These are phyloP conservation scores for Gaultheria prostrata DNA, from an alignment of 148 eudicot genomes.

Conservation along the genomic window DNA sequence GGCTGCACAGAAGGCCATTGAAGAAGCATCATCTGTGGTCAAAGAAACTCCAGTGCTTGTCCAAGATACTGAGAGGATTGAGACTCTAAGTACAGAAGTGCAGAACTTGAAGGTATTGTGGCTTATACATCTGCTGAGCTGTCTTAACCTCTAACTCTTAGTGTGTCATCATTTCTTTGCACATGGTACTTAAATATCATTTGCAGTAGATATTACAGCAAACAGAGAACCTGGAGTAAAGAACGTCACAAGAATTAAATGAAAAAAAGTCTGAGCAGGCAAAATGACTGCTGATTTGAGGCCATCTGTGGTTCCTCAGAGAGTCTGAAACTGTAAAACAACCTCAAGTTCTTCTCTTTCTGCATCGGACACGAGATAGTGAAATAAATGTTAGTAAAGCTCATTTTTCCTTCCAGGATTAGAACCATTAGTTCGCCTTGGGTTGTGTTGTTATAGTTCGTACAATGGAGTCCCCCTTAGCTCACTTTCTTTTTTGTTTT, in stretches of 20 bases:
- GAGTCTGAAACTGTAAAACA: background rate
- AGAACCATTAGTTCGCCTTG: background rate
- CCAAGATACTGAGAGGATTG: conserved; percentile 67
- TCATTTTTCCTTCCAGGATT: background rate
- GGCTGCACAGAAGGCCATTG: conserved; percentile 55
- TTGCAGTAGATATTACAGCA: background rate
- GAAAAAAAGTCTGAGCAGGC: background rate
- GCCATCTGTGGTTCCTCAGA: background rate
- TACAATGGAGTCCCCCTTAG: background rate
- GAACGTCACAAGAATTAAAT: background rate
- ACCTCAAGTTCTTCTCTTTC: background rate
- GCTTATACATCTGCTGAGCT: background rate
- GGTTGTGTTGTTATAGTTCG: background rate
- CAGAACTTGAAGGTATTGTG: conserved; percentile 66
- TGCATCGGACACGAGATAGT: background rate
- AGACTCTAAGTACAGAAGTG: conserved; percentile 61
- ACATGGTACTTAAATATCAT: background rate
- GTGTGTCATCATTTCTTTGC: background rate
- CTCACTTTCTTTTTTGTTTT: no score
- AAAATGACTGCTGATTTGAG: background rate
- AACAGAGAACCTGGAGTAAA: background rate
- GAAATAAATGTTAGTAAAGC: background rate
- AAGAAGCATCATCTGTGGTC: conserved; percentile 52
- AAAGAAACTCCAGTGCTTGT: conserved; percentile 68
- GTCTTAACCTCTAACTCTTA: background rate